These are phyloP conservation scores for Nigrospora sphaerica DNA, from an alignment of 2,329 filamentous ascomycete genomes.

Conservation along the genomic window DNA sequence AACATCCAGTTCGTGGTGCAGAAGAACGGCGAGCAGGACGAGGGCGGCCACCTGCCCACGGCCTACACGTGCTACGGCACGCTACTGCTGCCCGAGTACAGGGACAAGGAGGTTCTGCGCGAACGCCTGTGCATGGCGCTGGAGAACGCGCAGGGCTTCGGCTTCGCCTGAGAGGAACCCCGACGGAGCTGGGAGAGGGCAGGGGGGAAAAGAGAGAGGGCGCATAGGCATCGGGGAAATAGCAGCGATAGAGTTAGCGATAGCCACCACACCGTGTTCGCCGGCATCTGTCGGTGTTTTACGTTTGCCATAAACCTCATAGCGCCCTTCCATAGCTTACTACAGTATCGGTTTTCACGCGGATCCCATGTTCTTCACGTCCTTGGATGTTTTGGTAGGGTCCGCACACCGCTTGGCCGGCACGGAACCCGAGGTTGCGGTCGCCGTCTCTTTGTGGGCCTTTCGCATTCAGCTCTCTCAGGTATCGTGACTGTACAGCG, in stretches of 20 bases:
- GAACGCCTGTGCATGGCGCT: slow-evolving; percentile 78
- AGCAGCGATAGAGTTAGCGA: too few species aligned
- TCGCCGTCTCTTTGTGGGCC: too few species aligned
- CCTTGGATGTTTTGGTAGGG: too few species aligned
- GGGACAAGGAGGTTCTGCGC: slow-evolving; percentile 58
- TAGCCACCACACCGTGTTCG: too few species aligned
- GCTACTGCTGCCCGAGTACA: slow-evolving; percentile 78
- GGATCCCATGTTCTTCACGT: too few species aligned
- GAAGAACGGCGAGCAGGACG: slow-evolving; percentile 58
- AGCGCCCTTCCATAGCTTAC: too few species aligned
- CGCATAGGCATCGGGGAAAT: not conserved
- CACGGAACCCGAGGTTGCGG: too few species aligned
- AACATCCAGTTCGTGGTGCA: slow-evolving; percentile 81
- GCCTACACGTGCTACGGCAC: slow-evolving; percentile 93
- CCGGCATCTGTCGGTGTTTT: too few species aligned
- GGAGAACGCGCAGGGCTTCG: slow-evolving; percentile 84
- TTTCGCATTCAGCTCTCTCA: not conserved
- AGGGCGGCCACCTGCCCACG: slow-evolving; percentile 61
- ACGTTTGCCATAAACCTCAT: too few species aligned
- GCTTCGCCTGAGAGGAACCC: slow-evolving; percentile 51
- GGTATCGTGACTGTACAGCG: not conserved
- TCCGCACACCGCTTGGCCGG: too few species aligned
- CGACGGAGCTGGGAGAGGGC: too few species aligned
- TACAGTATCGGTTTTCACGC: too few species aligned
- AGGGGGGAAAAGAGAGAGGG: not conserved